Evolutionary conservation across 1,284 basidiomycete genomes (phyloP), one percentile per base, ranked within the genome.

Genomic region (Amylostereum chailletii): DNA sequence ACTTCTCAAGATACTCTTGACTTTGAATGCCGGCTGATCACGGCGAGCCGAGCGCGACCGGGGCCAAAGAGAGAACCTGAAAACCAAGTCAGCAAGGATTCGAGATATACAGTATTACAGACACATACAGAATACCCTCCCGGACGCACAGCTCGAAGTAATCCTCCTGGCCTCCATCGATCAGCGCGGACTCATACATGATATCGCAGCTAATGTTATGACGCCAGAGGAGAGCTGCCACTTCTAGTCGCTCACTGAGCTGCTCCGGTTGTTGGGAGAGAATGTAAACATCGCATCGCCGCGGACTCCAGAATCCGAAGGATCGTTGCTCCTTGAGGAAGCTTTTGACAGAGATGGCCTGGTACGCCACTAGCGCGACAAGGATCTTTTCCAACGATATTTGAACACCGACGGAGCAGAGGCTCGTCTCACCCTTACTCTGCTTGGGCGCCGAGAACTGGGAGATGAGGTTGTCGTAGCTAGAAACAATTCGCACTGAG

Each of bases 251-350:
- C 46, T 90, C 86, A 53, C 82, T 76, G 30, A 93, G 67, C 58
- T 83, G 75, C 8, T 89, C 89, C 1, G 81, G 73, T 49, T 87
- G 82, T 56, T 86, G 89, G 0, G 86, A 87, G 11, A 90, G 81
- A 10, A 94, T 72, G 55, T 90, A 91, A 10, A 90, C 88, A 55
- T 90, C 90, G 56, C 90, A 93, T 38, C 90, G 74, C 9, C 89
- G 76, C 19, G 90, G 88, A 62, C 86, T 89, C 85, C 87, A 93
- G 55, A 81, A 87, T 0, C 90, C 90, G 55, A 92, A 92, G 0
- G 88, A 90, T 11, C 82, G 79, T 53, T 84, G 77, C 60, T 91
- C 86, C 60, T 87, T 90, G 47, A 88, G 68, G 6, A 88, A 70
- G 1, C 75, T 75, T 59, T 82, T 79, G 30, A 88, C 76, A 1